phyloP scores from a whole-genome alignment of 2,329 filamentous ascomycete genomes.

The Gaeumannomyces sp. region DNA sequence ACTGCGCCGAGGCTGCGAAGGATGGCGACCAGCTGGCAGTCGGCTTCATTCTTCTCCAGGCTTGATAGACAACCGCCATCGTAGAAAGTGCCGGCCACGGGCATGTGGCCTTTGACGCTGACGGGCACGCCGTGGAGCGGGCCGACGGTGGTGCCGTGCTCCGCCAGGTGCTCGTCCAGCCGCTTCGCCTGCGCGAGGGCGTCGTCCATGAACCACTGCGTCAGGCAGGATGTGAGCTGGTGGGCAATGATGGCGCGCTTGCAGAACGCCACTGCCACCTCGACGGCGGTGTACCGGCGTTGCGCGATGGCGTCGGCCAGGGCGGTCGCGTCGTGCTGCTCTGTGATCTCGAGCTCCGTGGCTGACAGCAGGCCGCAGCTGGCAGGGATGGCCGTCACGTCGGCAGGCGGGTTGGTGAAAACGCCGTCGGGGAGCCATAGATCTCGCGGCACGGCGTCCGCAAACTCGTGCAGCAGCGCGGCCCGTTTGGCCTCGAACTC shows the following conservation, averaged over 20 bases:
- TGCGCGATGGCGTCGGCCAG: conserved; percentile 4
- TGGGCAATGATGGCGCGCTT: conserved; percentile 13
- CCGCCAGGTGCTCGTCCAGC: conserved; percentile 27
- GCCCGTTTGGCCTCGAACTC: conserved; percentile 16
- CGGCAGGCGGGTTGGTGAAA: conserved; percentile 22
- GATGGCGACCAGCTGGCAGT: conserved; percentile 17
- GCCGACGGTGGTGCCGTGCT: conserved; percentile 18
- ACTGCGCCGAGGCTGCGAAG: conserved; percentile 25
- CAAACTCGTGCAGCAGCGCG: conserved; percentile 24
- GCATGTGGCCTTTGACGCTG: conserved; percentile 30
- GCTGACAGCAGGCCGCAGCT: conserved; percentile 27
- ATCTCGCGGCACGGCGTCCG: conserved; percentile 24
- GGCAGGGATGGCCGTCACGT: conserved; percentile 29
- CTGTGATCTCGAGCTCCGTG: conserved; percentile 12
- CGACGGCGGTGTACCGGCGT: conserved; percentile 11
- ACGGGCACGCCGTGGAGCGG: conserved; percentile 28
- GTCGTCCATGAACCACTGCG: conserved; percentile 29
- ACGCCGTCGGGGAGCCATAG: conserved; percentile 23
- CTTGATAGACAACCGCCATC: conserved; percentile 2
- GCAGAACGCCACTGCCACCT: conserved; percentile 13
- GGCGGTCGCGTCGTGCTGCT: conserved; percentile 8
- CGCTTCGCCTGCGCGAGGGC: conserved; percentile 26
- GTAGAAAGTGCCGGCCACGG: conserved; percentile 12
- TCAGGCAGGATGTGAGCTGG: conserved; percentile 27
- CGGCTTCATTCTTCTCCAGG: conserved; percentile 10